Conservation (phyloP, 805 yeast species). For the Wickerhamomyces subpelliculosus region DNA sequence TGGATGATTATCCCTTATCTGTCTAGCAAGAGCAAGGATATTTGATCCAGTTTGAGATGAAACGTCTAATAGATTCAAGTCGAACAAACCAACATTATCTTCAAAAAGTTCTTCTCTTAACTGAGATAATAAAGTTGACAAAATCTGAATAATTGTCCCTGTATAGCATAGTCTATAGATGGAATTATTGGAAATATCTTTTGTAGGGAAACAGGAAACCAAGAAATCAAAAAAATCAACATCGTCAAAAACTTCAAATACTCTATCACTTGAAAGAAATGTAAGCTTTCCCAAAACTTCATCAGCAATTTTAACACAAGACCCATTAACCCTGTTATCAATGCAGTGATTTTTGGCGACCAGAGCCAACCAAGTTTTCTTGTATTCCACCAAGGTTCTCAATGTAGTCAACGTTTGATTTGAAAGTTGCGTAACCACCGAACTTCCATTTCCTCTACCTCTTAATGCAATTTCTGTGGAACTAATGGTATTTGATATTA, state of each 20-base stretch:
- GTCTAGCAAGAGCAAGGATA: constrained; percentile 8
- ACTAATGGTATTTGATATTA: constrained; percentile 51
- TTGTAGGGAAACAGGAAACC: constrained; percentile 42
- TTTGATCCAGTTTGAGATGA: constrained; percentile 5
- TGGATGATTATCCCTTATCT: constrained; percentile 21
- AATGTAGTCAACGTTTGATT: constrained; percentile 55
- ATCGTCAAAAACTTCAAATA: constrained; percentile 30
- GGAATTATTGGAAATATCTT: constrained; percentile 38
- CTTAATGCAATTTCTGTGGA: constrained; percentile 62
- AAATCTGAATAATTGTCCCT: constrained; percentile 45
- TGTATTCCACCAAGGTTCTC: constrained; percentile 39
- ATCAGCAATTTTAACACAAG: constrained; percentile 11
- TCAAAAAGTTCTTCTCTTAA: constrained; percentile 22
- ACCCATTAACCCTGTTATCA: neutral
- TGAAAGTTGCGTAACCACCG: constrained; percentile 42
- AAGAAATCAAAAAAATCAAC: constrained; percentile 48
- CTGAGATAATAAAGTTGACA: constrained; percentile 17
- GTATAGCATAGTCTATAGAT: constrained; percentile 42
- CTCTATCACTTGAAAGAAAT: constrained; percentile 25
- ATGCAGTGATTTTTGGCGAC: constrained; percentile 1
- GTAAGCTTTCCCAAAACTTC: constrained; percentile 27
- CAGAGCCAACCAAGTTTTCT: constrained; percentile 7
- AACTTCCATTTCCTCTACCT: constrained; percentile 34
- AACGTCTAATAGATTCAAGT: constrained; percentile 24
- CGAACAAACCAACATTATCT: constrained; percentile 24